A percentile compares a stretch with the other conserved stretches of the same genome.
Conservation (phyloP, 306 rosid genomes). For the Herpetospermum pedunculosum region DNA sequence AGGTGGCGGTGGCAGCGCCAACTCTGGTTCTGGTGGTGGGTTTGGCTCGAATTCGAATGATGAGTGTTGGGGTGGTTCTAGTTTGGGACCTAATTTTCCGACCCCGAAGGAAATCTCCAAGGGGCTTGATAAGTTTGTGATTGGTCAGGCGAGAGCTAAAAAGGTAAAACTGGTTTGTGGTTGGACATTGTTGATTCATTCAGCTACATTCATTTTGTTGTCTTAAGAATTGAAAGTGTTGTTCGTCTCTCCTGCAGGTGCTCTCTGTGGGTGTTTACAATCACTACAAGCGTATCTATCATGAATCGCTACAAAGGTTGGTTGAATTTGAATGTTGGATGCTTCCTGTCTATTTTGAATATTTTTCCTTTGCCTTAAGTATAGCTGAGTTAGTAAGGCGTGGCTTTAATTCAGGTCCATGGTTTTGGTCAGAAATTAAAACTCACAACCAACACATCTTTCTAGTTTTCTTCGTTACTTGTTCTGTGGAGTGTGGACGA, state of each 20-base stretch:
- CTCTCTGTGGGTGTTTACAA: constrained; percentile 95
- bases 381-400: not conserved
- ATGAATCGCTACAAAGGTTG: constrained; percentile 55
- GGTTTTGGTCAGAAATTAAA: not conserved
- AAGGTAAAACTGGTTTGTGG: constrained; percentile 37
- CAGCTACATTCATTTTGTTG: not conserved
- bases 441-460: not conserved
- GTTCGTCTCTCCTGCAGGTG: constrained; percentile 33
- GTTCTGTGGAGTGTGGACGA: not conserved
- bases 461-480: not conserved
- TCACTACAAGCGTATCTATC: constrained; percentile 76
- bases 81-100: constrained; percentile 64
- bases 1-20: constrained; percentile 30
- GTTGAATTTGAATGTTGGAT: constrained; percentile 32
- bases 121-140: constrained; percentile 89
- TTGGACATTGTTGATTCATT: not conserved
- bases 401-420: not conserved
- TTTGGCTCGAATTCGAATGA: constrained; percentile 46
- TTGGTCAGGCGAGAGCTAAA: constrained; percentile 93
- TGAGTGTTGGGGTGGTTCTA: constrained; percentile 84
- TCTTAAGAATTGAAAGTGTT: not conserved
- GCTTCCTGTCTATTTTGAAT: not conserved
- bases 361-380: not conserved
- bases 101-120: constrained; percentile 85
- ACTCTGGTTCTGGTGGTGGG: constrained; percentile 48